Evolutionary conservation across 2,329 filamentous ascomycete species (phyloP).

Genomic region (Hortaea werneckii): DNA sequence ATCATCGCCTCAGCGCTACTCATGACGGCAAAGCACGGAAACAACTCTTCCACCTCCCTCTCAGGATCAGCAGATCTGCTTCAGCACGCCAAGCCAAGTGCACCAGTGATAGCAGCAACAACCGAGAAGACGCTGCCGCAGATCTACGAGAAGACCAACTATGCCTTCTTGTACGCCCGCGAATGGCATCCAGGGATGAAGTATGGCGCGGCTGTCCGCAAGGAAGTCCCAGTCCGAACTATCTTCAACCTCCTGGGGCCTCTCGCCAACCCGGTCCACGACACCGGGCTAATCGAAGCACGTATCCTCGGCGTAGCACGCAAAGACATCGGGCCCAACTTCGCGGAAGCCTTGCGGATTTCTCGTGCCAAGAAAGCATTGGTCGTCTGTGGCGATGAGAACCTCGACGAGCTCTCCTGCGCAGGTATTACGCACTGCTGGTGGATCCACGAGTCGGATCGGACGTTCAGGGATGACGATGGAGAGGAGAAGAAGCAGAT

Average conservation of each 20-base stretch:
- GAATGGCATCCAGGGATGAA: constrained; percentile 95
- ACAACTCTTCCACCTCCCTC: constrained; percentile 87
- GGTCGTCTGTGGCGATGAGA: constrained; percentile 86
- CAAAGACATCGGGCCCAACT: constrained; percentile 75
- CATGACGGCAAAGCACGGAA: constrained; percentile 88
- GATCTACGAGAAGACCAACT: constrained; percentile 75
- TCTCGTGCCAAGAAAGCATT: constrained; percentile 72
- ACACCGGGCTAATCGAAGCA: constrained; percentile 61
- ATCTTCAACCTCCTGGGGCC: constrained; percentile 97
- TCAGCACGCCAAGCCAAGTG: constrained; percentile 58
- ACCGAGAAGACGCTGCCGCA: constrained; percentile 58
- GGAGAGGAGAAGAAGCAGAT: constrained; percentile 36
- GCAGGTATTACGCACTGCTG: constrained; percentile 84
- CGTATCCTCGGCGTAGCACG: constrained; percentile 89
- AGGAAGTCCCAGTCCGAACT: constrained; percentile 83
- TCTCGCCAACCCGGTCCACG: constrained; percentile 80
- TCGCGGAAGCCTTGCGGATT: constrained; percentile 71
- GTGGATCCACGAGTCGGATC: constrained; percentile 37
- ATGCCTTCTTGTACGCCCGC: constrained; percentile 90
- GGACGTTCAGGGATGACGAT: constrained; percentile 30
- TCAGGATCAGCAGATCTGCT: constrained; percentile 92
- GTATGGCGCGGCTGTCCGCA: constrained; percentile 74
- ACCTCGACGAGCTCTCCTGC: constrained; percentile 90
- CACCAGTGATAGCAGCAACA: constrained; percentile 66
- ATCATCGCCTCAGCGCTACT: constrained; percentile 82